phyloP scores from a whole-genome alignment of 2,329 filamentous ascomycete genomes.

The Penicillium italicum region DNA sequence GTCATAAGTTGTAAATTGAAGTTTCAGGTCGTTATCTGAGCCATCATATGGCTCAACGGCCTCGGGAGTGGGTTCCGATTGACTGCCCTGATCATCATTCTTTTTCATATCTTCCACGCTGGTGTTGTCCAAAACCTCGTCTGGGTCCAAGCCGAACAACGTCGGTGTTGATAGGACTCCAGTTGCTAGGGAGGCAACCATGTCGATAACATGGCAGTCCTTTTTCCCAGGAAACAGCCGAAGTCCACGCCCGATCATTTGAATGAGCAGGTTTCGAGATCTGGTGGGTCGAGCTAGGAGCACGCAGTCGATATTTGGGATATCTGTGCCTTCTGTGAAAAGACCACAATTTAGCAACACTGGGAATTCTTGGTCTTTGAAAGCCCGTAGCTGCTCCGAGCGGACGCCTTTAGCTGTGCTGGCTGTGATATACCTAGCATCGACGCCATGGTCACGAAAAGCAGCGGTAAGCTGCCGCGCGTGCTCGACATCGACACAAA shows the following conservation, averaged over 20 bases:
- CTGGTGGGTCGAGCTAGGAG: slow-evolving; percentile 82
- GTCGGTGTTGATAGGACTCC: slow-evolving; percentile 90
- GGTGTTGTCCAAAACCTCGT: slow-evolving; percentile 67
- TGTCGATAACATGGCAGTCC: slow-evolving; percentile 92
- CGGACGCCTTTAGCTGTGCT: slow-evolving; percentile 69
- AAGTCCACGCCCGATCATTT: slow-evolving; percentile 97
- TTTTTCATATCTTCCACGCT: slow-evolving; percentile 59
- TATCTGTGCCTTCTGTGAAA: slow-evolving; percentile 96
- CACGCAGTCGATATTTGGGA: slow-evolving; percentile 94
- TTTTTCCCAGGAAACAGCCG: slow-evolving; percentile 74
- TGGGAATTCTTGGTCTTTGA: slow-evolving; percentile 72
- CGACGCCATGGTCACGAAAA: slow-evolving; percentile 73
- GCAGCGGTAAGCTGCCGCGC: slow-evolving; percentile 68
- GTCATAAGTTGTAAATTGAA: slow-evolving; percentile 87
- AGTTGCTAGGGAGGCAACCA: slow-evolving; percentile 79
- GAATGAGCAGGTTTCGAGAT: slow-evolving; percentile 87
- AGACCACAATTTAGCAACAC: slow-evolving; percentile 93
- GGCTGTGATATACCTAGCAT: slow-evolving; percentile 83
- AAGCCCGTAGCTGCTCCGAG: slow-evolving; percentile 67
- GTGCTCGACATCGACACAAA: slow-evolving; percentile 88
- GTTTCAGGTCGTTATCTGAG: slow-evolving; percentile 40
- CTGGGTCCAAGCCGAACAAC: slow-evolving; percentile 85
- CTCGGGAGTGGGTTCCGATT: neutral
- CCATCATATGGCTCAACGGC: slow-evolving; percentile 24
- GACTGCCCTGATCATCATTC: slow-evolving; percentile 39